A percentile compares a stretch with the other conserved stretches of the same genome.
These are phyloP conservation scores for Tylopilus sp. DNA, from an alignment of 768 basidiomycete species.

Conservation along the genomic window DNA sequence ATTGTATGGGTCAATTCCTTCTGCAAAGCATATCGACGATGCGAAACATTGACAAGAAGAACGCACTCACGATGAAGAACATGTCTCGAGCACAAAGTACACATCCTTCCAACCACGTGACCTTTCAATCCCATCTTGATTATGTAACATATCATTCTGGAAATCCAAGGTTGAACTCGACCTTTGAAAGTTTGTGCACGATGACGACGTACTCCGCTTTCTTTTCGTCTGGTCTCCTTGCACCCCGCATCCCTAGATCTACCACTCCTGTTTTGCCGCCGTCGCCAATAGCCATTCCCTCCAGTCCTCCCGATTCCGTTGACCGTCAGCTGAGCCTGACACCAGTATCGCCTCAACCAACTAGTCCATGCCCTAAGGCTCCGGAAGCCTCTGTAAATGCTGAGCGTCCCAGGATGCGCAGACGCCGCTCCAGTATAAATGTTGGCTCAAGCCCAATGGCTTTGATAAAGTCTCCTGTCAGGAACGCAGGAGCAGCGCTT, in stretches of 20 bases:
- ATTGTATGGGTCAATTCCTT: constrained; percentile 98
- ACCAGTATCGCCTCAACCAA: constrained; percentile 31
- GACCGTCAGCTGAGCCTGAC: constrained; percentile 37
- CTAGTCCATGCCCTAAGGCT: constrained; percentile 26
- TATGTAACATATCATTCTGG: constrained; percentile 17
- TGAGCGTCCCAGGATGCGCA: constrained; percentile 47
- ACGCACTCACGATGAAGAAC: constrained; percentile 67
- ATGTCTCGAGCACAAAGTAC: constrained; percentile 30
- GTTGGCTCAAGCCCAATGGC: constrained; percentile 51
- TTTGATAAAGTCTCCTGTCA: constrained; percentile 54
- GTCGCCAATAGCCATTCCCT: constrained; percentile 18
- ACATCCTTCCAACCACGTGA: constrained; percentile 10
- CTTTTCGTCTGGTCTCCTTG: constrained; percentile 69
- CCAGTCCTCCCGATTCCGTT: constrained; percentile 27
- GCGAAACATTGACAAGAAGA: neutral
- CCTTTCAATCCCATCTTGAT: constrained; percentile 1
- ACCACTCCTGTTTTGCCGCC: constrained; percentile 25
- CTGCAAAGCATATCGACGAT: constrained; percentile 38
- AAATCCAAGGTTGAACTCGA: constrained; percentile 19
- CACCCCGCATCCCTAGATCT: constrained; percentile 36
- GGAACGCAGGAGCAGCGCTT: constrained; percentile 49
- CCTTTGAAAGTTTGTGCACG: constrained; percentile 12
- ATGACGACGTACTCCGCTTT: constrained; percentile 58
- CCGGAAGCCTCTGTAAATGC: constrained; percentile 13
- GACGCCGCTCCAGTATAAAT: constrained; percentile 62